Evolutionary conservation across 1,284 basidiomycete genomes (phyloP), one percentile per base, ranked within the genome.

Genomic region (Moesziomyces sp.): DNA sequence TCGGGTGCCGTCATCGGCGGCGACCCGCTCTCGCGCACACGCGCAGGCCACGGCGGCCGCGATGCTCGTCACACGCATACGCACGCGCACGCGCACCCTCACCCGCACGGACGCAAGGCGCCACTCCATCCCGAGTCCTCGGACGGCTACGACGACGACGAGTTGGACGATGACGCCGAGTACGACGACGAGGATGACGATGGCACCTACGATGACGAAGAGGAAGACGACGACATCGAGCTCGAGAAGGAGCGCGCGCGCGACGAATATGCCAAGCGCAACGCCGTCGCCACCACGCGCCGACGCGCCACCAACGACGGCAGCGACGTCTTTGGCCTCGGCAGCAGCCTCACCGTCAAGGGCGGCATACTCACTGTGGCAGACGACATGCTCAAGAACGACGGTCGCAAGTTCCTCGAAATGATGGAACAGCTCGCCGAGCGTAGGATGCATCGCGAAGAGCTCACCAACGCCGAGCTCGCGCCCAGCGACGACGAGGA

Each of bases 401-500:
- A 99, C 82, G 96, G 94, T 3, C 93, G 94, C 81, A 98, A 97
- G 87, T 98, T 99, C 87, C 87, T 99, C 80, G 95, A 99, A 87
- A 99, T 99, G 96, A 99, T 99, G 96, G 96, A 99, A 85, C 94
- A 97, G 85, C 89, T 99, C 38, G 95, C 96, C 0, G 94, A 98
- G 83, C 90, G 93, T 63, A 89, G 94, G 46, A 93, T 95, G 88
- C 91, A 92, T 74, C 89, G 96, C 5, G 95, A 97, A 82, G 93
- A 83, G 91, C 93, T 7, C 91, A 69, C 59, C 35, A 53, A 43
- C 21, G 69, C 68, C 46, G 67, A 77, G 53, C 68, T 76, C 18
- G 88, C 88, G 10, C 88, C 88, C 18, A 88, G 87, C 60, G 75
- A 77, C 11, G 75, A 76, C 34, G 76, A 71, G 19, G 70, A 76